Evolutionary conservation across 164 flowering plant species (phyloP), one percentile per base, ranked within the genome.

Genomic region (Dillenia turbinata): DNA sequence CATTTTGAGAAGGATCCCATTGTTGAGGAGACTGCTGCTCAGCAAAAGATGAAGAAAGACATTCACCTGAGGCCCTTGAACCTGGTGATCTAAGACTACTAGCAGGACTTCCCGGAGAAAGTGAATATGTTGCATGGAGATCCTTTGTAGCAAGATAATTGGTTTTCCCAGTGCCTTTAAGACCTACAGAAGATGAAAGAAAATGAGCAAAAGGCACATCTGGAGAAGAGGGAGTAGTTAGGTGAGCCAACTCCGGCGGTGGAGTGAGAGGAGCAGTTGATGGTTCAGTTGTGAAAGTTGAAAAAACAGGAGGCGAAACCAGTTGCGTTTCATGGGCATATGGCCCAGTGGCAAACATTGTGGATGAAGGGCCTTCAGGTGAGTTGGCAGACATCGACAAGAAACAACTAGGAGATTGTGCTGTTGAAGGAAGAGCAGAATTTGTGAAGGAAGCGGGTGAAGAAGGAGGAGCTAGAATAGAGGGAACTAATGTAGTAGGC

Each of bases 191-290:
- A 62, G 96, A 90, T 59, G 96, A 81, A 56, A 94, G 87, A 62
- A 88, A 86, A 58, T 75, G 90, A 22, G 97, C 99, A 69, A 71
- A 94, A 52, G 99, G 99, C 24, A 94, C 99, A 76, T 94, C 99
- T 5, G 99, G 99, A n/a, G 99, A 94, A 19, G 99, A 94, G n/a
- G 99, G 99, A 22, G 97, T 91, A 12, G 99, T 94, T 54, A 80
- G 78, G 73, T 90, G 97, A 62, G 92, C 93, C 63, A 84, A 64
- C 68, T 93, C 98, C 8, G 96, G 97, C 50, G 97, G 98, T 16
- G 98, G 98, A 47, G 98, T 93, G 49, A 87, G 74, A 60, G 98
- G 96, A 69, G 98, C 98, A 61, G 97, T 93, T 10, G 98, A 90
- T 60, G 96, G 97, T 72, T 90, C 97, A 51, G 98, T 94, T 52